Base-by-base conservation (phyloP, 2,329 filamentous ascomycete species). In the Colletotrichum graminicola region DNA sequence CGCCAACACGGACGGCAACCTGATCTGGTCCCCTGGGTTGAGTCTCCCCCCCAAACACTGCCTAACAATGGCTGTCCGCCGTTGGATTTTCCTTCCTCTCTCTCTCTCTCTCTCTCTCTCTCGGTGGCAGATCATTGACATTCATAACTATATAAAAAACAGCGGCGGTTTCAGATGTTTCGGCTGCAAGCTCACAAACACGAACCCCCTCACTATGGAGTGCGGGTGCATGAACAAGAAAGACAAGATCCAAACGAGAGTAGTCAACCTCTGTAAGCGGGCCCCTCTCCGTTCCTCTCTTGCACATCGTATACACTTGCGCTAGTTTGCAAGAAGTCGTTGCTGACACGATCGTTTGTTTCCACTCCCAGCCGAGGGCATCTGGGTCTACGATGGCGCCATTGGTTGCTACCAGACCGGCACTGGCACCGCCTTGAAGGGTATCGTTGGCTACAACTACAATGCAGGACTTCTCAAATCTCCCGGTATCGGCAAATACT, bases 231-330 rank as follows among this genome's bases (percentile, higher is more conserved):
- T 2, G 5, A 26, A n/a, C 59, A 54, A 43, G 26, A 23, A 12
- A 10, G 12, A 32, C 7, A 62, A 47, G 55, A 21, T 10, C 2
- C 16, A 1, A 2, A 8, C 47, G 8, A 23, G 5, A 14, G 47
- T 29, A 16, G 41, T 70, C 62, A 66, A 61, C 39, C 67, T 70
- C 39, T 66, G 67, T 66, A n/a, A 66, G 67, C n/a, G 2, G 5
- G 29, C 16, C 43, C 16, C 21, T 43, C 18, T 43, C 41, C 16
- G 2, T 10, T 43, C 0, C 41, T 43, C 18, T 21, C 5, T 43
- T n/a, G 21, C 21, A 18, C 7, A 21, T 47, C 12, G 18, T 1
- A 21, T 5, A 3, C 18, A 0, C 6, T 14, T 14, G 3, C 12
- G 18, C 3, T 39, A 7, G 34, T 39, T 18, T 11, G 5, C 3